Percentiles rank a stretch among this genome's conserved stretches.
Conservation (phyloP, 306 rosid genomes). For the Lotus japonicus region DNA sequence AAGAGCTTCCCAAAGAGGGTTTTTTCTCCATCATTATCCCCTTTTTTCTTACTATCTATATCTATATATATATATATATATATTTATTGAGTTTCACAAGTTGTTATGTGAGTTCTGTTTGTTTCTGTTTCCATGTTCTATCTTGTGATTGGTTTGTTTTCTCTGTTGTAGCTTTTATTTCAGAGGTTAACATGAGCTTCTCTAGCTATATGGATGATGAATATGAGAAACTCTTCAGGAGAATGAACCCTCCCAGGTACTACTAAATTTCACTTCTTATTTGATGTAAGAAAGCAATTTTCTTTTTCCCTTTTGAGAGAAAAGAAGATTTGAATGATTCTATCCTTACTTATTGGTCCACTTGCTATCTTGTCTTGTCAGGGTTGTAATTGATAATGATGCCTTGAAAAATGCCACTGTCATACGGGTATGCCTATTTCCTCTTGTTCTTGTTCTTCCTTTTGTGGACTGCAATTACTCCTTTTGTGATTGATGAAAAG, state of each 20-base stretch:
- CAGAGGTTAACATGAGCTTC: constrained; percentile 71
- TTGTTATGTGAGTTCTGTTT: constrained; percentile 27
- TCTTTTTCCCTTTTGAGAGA: no score
- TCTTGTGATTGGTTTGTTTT: constrained; percentile 38
- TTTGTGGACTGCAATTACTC: neutral
- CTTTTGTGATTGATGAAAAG: neutral
- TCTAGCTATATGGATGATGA: constrained; percentile 85
- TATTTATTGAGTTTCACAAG: constrained; percentile 14
- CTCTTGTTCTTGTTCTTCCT: neutral
- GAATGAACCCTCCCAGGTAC: constrained; percentile 91
- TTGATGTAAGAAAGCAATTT: neutral
- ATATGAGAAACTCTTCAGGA: constrained; percentile 74
- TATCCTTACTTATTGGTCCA: constrained; percentile 18
- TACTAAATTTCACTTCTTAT: constrained; percentile 18
- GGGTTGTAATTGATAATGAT: constrained; percentile 93
- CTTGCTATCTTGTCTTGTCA: constrained; percentile 32
- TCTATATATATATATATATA: no score
- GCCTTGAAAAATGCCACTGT: constrained; percentile 81
- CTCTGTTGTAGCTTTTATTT: constrained; percentile 43
- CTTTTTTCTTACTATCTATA: neutral
- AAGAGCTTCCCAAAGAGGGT: constrained; percentile 7
- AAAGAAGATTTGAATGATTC: constrained; percentile 10
- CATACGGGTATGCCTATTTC: constrained; percentile 49
- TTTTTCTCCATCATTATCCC: constrained; percentile 13
- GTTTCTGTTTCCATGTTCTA: constrained; percentile 29